These are phyloP conservation scores for Brettanomyces sp. DNA, from an alignment of 805 yeast species.

Conservation along the genomic window DNA sequence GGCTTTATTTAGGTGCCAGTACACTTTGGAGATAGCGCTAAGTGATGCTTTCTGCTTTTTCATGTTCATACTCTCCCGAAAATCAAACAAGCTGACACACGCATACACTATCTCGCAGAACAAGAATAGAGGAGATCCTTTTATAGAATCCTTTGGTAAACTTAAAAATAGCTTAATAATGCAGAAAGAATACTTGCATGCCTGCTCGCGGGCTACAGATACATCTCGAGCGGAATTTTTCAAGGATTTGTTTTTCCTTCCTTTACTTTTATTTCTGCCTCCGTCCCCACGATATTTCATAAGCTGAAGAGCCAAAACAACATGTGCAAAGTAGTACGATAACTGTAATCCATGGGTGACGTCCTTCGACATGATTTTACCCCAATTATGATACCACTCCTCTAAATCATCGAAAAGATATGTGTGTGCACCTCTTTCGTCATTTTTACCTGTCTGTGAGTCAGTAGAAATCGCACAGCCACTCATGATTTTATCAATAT, in stretches of 20 bases:
- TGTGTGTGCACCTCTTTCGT: conserved; percentile 7
- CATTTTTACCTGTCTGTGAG: neutral
- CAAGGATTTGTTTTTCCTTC: neutral
- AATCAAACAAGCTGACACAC: conserved; percentile 43
- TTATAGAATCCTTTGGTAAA: conserved; percentile 36
- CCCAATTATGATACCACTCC: conserved; percentile 40
- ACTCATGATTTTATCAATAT: conserved; percentile 4
- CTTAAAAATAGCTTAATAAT: conserved; percentile 35
- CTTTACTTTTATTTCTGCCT: neutral
- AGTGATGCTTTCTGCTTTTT: conserved; percentile 33
- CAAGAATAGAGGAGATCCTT: conserved; percentile 47
- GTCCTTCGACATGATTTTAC: conserved; percentile 35
- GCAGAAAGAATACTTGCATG: conserved; percentile 34
- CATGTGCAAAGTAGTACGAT: conserved; percentile 39
- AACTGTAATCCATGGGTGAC: conserved; percentile 38
- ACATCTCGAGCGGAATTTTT: too few relatives aligned
- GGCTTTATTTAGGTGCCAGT: conserved; percentile 49
- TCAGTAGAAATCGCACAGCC: neutral
- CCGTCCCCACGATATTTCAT: conserved; percentile 5
- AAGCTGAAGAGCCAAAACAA: conserved; percentile 30
- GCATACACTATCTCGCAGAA: conserved; percentile 46
- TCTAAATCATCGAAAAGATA: conserved; percentile 27
- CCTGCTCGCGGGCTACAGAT: conserved; percentile 25
- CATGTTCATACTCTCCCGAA: conserved; percentile 28
- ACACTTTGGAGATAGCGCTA: conserved; percentile 40